Percentiles rank a stretch among this genome's conserved stretches.
Evolutionary conservation across 495 filamentous ascomycete species (phyloP).

Genomic region (Trichoderma virens): DNA sequence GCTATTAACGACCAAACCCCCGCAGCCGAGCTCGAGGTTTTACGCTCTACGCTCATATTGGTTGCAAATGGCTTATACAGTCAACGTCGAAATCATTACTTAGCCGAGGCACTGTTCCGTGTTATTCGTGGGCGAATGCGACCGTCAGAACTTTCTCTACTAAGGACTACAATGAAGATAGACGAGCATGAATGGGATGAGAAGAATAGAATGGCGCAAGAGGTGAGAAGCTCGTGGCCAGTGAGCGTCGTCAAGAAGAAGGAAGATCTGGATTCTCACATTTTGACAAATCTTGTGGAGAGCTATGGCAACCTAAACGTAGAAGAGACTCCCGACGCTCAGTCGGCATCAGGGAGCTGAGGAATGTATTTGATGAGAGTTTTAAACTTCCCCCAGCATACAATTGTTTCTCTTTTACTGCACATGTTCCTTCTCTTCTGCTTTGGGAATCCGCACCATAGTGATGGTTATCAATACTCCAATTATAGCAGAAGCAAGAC

Average conservation of each 20-base stretch:
- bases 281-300: constrained; percentile 6
- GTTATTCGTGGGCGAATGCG: neutral
- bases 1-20: neutral
- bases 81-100: neutral
- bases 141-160: neutral
- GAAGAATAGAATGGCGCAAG: neutral
- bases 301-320: neutral
- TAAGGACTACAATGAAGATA: neutral
- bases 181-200: neutral
- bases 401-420: constrained; percentile 13
- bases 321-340: neutral
- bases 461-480: constrained; percentile 35
- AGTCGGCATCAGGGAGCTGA: neutral
- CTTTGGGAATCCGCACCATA: constrained; percentile 38
- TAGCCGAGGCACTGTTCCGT: neutral
- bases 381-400: too few relatives aligned
- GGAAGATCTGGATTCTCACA: constrained; percentile 8
- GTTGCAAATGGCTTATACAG: neutral
- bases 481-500: constrained; percentile 27
- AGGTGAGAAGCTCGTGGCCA: constrained; percentile 5
- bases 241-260: constrained; percentile 9
- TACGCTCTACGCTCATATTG: neutral
- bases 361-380: too few relatives aligned
- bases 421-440: constrained; percentile 46
- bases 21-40: neutral